phyloP scores from a whole-genome alignment of 805 yeast genomes.

The Metschnikowia amazonensis region DNA sequence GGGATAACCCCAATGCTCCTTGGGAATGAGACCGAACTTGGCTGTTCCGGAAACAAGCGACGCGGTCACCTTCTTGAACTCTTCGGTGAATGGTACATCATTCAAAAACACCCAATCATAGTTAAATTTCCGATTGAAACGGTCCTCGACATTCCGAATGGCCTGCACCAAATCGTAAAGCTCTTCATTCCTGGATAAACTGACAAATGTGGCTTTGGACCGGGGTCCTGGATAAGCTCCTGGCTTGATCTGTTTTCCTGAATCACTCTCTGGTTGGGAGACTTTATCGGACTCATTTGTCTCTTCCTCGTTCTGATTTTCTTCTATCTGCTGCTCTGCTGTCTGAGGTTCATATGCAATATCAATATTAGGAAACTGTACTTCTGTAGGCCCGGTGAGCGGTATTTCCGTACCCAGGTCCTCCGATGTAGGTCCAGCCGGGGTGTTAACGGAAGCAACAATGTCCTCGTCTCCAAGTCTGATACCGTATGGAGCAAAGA shows the following conservation, averaged over 20 bases:
- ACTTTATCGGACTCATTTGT: background rate
- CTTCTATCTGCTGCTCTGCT: slow-evolving; percentile 10
- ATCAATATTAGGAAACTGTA: slow-evolving; percentile 9
- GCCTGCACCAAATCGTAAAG: slow-evolving; percentile 58
- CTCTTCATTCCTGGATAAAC: slow-evolving; percentile 76
- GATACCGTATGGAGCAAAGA: no score
- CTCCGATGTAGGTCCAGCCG: no score
- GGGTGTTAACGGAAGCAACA: no score
- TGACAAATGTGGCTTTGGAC: slow-evolving; percentile 42
- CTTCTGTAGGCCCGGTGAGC: background rate
- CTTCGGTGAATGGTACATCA: slow-evolving; percentile 79
- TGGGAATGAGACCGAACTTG: slow-evolving; percentile 75
- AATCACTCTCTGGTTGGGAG: background rate
- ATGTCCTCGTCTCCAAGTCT: no score
- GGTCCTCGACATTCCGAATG: slow-evolving; percentile 77
- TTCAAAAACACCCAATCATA: slow-evolving; percentile 96
- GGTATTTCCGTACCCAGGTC: slow-evolving; percentile 6
- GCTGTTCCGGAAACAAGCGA: slow-evolving; percentile 73
- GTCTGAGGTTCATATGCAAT: slow-evolving; percentile 7
- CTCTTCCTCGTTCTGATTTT: background rate
- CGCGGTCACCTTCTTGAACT: slow-evolving; percentile 65
- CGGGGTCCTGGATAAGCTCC: slow-evolving; percentile 11
- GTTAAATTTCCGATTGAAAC: slow-evolving; percentile 75
- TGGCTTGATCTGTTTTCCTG: background rate
- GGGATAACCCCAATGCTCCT: slow-evolving; percentile 85